Conservation (phyloP, 169 alveolate species). For the Eimeria brunetti region DNA sequence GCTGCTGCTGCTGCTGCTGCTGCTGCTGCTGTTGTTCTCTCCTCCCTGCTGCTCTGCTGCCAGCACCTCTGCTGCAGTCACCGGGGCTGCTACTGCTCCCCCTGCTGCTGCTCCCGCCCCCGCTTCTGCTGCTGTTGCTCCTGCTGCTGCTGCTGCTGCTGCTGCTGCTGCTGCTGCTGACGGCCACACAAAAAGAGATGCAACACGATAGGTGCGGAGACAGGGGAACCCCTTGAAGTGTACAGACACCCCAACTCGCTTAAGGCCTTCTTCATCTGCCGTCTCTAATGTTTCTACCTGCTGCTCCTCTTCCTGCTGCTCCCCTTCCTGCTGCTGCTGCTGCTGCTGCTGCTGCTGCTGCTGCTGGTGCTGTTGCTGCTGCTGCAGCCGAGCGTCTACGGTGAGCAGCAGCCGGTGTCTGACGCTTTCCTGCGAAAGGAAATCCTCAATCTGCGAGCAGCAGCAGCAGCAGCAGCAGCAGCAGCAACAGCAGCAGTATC, state of each 20-base stretch:
- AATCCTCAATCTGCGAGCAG: not conserved
- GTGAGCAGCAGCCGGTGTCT: conserved; percentile 24
- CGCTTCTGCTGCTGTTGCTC: not conserved
- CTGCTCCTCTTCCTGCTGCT: not conserved
- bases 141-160: not conserved
- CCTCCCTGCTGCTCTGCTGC: conserved; percentile 13
- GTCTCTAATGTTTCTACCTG: no score
- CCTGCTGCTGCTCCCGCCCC: not conserved
- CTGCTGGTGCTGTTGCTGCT: conserved; percentile 13
- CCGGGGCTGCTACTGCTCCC: not conserved
- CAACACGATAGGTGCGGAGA: conserved; percentile 21
- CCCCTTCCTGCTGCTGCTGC: not conserved
- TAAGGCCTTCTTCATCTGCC: not conserved
- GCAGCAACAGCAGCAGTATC: not conserved
- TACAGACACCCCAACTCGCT: conserved; percentile 19
- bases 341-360: not conserved
- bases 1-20: not conserved
- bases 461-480: not conserved
- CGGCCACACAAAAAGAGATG: not conserved
- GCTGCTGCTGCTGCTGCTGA: not conserved
- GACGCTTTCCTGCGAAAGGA: no score
- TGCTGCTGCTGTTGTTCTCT: no score
- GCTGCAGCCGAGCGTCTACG: conserved; percentile 35
- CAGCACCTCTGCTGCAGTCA: conserved; percentile 21
- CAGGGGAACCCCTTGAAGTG: conserved; percentile 23